Evolutionary conservation across 2,329 filamentous ascomycete genomes (phyloP).

Genomic region (Nemania abortiva): DNA sequence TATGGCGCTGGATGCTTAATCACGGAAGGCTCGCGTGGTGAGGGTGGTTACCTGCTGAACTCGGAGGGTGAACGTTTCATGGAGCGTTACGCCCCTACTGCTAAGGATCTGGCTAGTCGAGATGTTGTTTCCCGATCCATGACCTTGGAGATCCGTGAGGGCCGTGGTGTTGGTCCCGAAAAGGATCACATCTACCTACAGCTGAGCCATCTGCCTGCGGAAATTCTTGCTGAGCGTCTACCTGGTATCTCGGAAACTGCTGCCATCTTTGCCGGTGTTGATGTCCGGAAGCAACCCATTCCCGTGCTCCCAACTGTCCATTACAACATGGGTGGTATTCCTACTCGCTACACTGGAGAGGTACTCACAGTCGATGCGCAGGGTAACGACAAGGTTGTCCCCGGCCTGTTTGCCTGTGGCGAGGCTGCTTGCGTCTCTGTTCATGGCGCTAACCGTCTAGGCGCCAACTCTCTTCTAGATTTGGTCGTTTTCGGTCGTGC

Average conservation of each 20-base stretch:
- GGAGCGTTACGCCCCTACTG: slow-evolving; percentile 97
- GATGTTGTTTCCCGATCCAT: slow-evolving; percentile 98
- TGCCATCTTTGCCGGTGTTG: slow-evolving; percentile 95
- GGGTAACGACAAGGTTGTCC: slow-evolving; percentile 92
- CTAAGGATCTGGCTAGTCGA: slow-evolving; percentile 96
- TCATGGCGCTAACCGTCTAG: slow-evolving; percentile 96
- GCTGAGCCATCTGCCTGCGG: slow-evolving; percentile 91
- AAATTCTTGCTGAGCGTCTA: slow-evolving; percentile 94
- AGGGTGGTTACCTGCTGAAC: slow-evolving; percentile 98
- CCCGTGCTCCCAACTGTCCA: slow-evolving; percentile 96
- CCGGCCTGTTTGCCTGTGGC: slow-evolving; percentile 94
- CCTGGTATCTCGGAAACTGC: slow-evolving; percentile 99
- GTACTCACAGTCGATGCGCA: slow-evolving; percentile 88
- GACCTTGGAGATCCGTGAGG: slow-evolving; percentile 98
- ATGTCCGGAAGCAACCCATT: slow-evolving; percentile 96
- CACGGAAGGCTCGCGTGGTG: slow-evolving; percentile 96
- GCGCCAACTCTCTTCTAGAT: slow-evolving; percentile 98
- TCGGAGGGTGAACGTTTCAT: slow-evolving; percentile 99
- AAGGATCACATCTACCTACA: slow-evolving; percentile 99
- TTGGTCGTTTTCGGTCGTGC: slow-evolving; percentile 97
- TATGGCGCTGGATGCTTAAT: slow-evolving; percentile 98
- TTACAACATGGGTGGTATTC: slow-evolving; percentile 99
- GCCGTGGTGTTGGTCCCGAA: slow-evolving; percentile 94
- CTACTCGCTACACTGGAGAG: slow-evolving; percentile 96
- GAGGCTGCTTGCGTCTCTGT: slow-evolving; percentile 98